phyloP scores from a whole-genome alignment of 768 basidiomycete genomes.

The Rhizopogon vesiculosus region DNA sequence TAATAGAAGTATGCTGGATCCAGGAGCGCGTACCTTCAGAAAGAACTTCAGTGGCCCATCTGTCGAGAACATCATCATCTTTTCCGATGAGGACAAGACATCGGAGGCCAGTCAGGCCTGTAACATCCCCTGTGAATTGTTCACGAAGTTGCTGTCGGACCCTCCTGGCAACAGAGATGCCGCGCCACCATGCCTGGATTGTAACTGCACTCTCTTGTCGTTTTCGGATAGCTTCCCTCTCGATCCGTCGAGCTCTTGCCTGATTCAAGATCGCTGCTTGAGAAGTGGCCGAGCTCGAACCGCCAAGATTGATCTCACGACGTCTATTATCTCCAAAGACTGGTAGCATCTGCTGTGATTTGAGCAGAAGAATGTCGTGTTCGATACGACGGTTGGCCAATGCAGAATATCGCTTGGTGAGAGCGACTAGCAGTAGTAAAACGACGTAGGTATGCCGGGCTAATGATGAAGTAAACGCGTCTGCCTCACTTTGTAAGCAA shows the following conservation, averaged over 20 bases:
- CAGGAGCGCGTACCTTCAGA: not conserved
- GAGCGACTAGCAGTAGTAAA: not conserved
- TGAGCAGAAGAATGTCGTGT: not conserved
- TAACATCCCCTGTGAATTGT: slow-evolving; percentile 48
- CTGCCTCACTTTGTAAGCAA: not conserved
- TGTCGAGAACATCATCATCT: slow-evolving; percentile 25
- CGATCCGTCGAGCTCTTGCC: slow-evolving; percentile 55
- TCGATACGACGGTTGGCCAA: not conserved
- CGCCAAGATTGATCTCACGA: slow-evolving; percentile 75
- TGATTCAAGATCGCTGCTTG: slow-evolving; percentile 55
- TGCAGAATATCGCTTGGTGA: not conserved
- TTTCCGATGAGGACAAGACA: slow-evolving; percentile 60
- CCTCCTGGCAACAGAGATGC: slow-evolving; percentile 34
- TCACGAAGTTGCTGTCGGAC: slow-evolving; percentile 42
- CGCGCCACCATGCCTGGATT: slow-evolving; percentile 73
- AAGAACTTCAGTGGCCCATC: slow-evolving; percentile 25
- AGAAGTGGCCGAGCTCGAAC: slow-evolving; percentile 45
- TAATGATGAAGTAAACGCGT: not conserved
- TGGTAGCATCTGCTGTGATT: slow-evolving; percentile 28
- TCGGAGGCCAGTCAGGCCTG: slow-evolving; percentile 52
- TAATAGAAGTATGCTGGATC: not conserved
- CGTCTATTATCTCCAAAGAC: slow-evolving; percentile 49
- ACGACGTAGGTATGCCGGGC: not conserved
- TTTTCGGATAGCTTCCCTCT: slow-evolving; percentile 51
- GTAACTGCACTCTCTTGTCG: slow-evolving; percentile 53